Evolutionary conservation across 371 early-diverging fungal species (phyloP), one percentile per base, ranked within the genome.

Genomic region (Apophysomyces variabilis): DNA sequence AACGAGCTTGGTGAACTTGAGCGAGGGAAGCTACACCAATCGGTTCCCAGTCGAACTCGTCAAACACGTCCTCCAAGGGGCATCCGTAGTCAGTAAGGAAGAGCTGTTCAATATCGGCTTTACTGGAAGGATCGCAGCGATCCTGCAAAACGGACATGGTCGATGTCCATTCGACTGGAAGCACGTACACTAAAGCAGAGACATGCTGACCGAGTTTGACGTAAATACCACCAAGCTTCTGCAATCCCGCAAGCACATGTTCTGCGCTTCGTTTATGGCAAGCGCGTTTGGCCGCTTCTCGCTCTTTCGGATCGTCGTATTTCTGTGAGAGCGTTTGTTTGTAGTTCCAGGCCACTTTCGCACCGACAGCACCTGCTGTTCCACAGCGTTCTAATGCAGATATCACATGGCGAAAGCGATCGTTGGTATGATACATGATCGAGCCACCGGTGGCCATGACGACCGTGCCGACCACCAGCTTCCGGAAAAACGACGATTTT

Each of bases 181-280:
- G 80, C 14, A 96, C 75, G 66, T 94, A 96, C 13, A 87, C 86
- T 85, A 97, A 82, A 16, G 96, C 92, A 18, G 93, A 85, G 0
- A 95, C 78, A 78, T 96, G 95, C 71, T 96, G 96, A 2, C 96
- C 96, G 58, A 96, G 83, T 70, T 97, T 97, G 69, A 97, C 92
- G 72, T 95, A 97, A 38, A 96, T 90, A 6, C 98, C 97, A 21
- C 95, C 95, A 45, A 91, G 85, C 47, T 71, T 75, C 66, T 78
- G 70, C 45, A 87, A 79, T 11, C 88, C 85, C 36, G 71, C 69
- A 18, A 92, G 66, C 4, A 94, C 70, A 58, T 85, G 64, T 2
- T 88, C 74, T 0, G 95, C 94, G 56, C 78, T 76, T 1, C 84
- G 73, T 46, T 66, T 62, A 59, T 89, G 85, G 9, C 85, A 77